These are phyloP conservation scores for Atractiella rhizophila DNA, from an alignment of 768 basidiomycete genomes.

Conservation along the genomic window DNA sequence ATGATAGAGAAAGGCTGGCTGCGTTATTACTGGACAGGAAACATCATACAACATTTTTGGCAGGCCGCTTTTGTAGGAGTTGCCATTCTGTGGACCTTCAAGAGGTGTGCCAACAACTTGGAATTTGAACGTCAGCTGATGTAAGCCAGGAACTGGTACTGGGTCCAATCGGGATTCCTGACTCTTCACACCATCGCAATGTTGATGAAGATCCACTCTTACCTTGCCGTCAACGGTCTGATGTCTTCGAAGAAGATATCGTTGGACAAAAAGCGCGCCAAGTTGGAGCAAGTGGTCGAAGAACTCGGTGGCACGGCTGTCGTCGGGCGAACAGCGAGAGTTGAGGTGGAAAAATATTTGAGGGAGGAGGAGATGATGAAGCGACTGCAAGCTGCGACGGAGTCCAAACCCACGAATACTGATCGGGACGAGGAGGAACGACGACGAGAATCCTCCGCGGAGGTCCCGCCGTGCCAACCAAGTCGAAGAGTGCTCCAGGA, in stretches of 20 bases:
- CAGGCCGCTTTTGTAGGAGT: slow-evolving; percentile 48
- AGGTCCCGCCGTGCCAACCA: not conserved
- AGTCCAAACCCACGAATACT: slow-evolving; percentile 25
- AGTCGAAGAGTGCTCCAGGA: not conserved
- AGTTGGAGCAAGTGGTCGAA: slow-evolving; percentile 27
- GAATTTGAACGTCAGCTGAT: slow-evolving; percentile 3
- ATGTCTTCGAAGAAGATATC: slow-evolving; percentile 28
- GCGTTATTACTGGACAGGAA: slow-evolving; percentile 47
- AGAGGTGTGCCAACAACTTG: slow-evolving; percentile 40
- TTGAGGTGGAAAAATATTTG: too few species aligned
- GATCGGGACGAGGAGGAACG: slow-evolving; percentile 4
- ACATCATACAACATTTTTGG: slow-evolving; percentile 50
- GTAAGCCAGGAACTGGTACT: slow-evolving; percentile 8
- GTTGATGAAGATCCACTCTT: slow-evolving; percentile 57
- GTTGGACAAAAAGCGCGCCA: slow-evolving; percentile 23
- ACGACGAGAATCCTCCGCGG: not conserved
- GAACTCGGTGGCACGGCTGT: slow-evolving; percentile 48
- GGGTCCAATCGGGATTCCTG: slow-evolving; percentile 9
- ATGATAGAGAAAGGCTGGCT: slow-evolving; percentile 49
- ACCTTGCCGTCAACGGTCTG: slow-evolving; percentile 64
- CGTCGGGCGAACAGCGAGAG: slow-evolving; percentile 19
- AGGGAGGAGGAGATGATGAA: too few species aligned
- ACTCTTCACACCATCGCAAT: slow-evolving; percentile 38
- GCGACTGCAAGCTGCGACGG: slow-evolving; percentile 15
- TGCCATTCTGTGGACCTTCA: slow-evolving; percentile 72